A percentile compares a stretch with the other conserved stretches of the same genome.
Evolutionary conservation across 768 basidiomycete genomes (phyloP).

Genomic region (Leccinellum luteum): DNA sequence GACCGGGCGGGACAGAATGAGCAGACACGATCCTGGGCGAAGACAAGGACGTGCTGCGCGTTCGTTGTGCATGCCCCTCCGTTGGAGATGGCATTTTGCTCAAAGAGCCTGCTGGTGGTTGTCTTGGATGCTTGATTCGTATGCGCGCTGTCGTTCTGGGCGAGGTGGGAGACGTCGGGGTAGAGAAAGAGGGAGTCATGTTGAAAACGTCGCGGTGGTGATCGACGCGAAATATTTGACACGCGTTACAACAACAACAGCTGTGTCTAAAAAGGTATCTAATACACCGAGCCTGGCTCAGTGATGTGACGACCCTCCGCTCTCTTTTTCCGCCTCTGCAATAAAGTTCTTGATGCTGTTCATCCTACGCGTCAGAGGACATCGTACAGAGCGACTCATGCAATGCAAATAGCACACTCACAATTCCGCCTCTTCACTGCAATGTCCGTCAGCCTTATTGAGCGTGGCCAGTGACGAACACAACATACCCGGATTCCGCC

Average conservation of each 20-base stretch:
- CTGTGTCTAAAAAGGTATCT: slow-evolving; percentile 2
- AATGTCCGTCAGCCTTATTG: slow-evolving; percentile 7
- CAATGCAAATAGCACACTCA: slow-evolving; percentile 39
- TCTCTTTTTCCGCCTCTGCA: slow-evolving; percentile 79
- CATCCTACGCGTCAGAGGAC: slow-evolving; percentile 44
- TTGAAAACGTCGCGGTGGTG: background rate
- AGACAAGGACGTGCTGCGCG: slow-evolving; percentile 6
- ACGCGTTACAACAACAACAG: background rate
- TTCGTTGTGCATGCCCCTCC: background rate
- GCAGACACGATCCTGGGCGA: background rate
- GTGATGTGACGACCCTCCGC: slow-evolving; percentile 39
- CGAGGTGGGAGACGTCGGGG: slow-evolving; percentile 19
- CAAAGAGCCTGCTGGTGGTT: background rate
- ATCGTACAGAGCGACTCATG: slow-evolving; percentile 26
- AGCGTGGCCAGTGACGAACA: background rate
- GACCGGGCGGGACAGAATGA: background rate
- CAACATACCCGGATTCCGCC: slow-evolving; percentile 65
- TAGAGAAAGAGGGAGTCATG: slow-evolving; percentile 13
- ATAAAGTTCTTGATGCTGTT: slow-evolving; percentile 79
- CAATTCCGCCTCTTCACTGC: slow-evolving; percentile 84
- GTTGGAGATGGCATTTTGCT: background rate
- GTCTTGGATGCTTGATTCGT: slow-evolving; percentile 11
- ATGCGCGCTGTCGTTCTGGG: slow-evolving; percentile 10
- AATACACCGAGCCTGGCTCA: slow-evolving; percentile 8
- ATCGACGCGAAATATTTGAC: background rate